These are phyloP conservation scores for Fusarium sp. DNA, from an alignment of 2,329 filamentous ascomycete species.

Conservation along the genomic window DNA sequence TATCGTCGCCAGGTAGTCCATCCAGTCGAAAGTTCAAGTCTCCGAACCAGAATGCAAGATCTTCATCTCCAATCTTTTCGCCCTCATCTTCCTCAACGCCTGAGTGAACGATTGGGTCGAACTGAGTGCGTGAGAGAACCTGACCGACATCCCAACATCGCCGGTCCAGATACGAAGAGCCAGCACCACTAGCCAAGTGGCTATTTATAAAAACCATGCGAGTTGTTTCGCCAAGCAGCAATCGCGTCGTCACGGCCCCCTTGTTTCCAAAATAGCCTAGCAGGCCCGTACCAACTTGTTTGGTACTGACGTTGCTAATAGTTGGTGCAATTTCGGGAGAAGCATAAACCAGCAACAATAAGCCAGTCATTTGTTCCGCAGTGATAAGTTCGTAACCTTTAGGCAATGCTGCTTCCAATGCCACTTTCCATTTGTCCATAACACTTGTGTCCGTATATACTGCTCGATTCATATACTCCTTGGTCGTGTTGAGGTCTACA, in stretches of 20 bases:
- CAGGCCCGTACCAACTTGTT: conserved; percentile 86
- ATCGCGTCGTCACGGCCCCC: conserved; percentile 82
- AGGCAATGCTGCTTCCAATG: conserved; percentile 79
- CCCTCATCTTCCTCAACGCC: conserved; percentile 73
- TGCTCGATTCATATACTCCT: conserved; percentile 75
- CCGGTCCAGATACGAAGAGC: conserved; percentile 80
- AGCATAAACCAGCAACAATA: conserved; percentile 87
- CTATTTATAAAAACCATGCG: conserved; percentile 90
- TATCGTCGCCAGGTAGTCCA: conserved; percentile 88
- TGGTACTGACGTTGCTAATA: conserved; percentile 83
- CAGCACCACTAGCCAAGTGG: conserved; percentile 88
- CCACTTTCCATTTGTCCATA: conserved; percentile 82
- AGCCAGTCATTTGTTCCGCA: conserved; percentile 85
- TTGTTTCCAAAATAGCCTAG: conserved; percentile 98
- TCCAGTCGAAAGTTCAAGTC: conserved; percentile 95
- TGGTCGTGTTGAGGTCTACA: conserved; percentile 82
- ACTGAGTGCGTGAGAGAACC: conserved; percentile 79
- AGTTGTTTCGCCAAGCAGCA: conserved; percentile 91
- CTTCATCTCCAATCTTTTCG: conserved; percentile 84
- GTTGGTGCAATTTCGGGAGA: conserved; percentile 78
- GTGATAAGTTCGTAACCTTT: conserved; percentile 79
- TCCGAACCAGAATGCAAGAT: conserved; percentile 96
- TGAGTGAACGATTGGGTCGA: conserved; percentile 75
- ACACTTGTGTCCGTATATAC: conserved; percentile 78
- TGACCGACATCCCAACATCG: conserved; percentile 91